Conservation (phyloP, 1,284 basidiomycete genomes). For the Hypsizygus ulmarius region DNA sequence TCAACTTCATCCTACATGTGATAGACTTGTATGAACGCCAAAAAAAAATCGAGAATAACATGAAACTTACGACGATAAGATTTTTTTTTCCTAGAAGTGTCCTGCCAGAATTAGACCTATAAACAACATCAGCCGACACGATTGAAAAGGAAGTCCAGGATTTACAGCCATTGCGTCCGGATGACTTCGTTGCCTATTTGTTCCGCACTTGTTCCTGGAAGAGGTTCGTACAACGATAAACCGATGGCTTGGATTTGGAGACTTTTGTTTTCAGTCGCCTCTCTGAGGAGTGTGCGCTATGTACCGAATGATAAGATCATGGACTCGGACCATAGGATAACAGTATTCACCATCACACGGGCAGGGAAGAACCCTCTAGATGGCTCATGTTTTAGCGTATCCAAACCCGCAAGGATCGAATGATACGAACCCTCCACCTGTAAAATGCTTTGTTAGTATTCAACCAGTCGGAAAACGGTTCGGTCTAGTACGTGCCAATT, state of each 20-base stretch:
- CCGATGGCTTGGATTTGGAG: slow-evolving; percentile 93
- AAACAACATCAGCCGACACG: slow-evolving; percentile 4
- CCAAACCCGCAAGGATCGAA: neutral
- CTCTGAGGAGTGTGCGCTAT: slow-evolving; percentile 85
- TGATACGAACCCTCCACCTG: slow-evolving; percentile 74
- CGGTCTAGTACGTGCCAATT: slow-evolving; percentile 53
- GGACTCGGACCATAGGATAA: slow-evolving; percentile 2
- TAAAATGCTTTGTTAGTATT: slow-evolving; percentile 15
- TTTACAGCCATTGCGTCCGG: slow-evolving; percentile 91
- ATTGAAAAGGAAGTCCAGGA: slow-evolving; percentile 24
- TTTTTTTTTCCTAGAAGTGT: slow-evolving; percentile 77
- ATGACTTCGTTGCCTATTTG: slow-evolving; percentile 83
- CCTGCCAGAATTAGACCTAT: slow-evolving; percentile 49
- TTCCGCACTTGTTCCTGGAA: slow-evolving; percentile 74
- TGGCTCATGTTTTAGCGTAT: slow-evolving; percentile 7
- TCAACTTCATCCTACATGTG: slow-evolving; percentile 83
- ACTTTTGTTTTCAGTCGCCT: slow-evolving; percentile 67
- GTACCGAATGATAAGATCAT: slow-evolving; percentile 7
- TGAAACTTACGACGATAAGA: slow-evolving; percentile 73
- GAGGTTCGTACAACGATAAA: slow-evolving; percentile 86
- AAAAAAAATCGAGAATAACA: neutral
- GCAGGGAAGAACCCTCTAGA: slow-evolving; percentile 91
- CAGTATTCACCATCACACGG: slow-evolving; percentile 70
- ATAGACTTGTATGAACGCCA: neutral
- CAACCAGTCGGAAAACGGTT: slow-evolving; percentile 5